These are phyloP conservation scores for Mycena haematopus DNA, from an alignment of 768 basidiomycete species.

Conservation along the genomic window DNA sequence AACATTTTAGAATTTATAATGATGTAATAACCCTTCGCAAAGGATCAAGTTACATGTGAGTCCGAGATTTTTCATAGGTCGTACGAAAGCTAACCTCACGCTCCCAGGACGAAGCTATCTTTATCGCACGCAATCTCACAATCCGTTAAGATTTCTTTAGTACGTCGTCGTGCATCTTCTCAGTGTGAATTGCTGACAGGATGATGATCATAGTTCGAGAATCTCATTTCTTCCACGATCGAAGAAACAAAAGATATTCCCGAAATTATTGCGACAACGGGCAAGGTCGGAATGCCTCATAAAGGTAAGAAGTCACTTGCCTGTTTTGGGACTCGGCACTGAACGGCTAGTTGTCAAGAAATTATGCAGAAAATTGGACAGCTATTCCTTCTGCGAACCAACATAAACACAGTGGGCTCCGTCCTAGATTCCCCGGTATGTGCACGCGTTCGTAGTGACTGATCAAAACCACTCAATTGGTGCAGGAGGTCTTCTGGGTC, in stretches of 20 bases:
- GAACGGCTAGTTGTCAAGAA: slow-evolving; percentile 50
- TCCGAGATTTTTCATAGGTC: slow-evolving; percentile 17
- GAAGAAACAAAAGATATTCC: slow-evolving; percentile 97
- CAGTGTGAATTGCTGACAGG: background rate
- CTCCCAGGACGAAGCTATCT: slow-evolving; percentile 90
- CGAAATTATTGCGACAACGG: slow-evolving; percentile 90
- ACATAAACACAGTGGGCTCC: slow-evolving; percentile 94
- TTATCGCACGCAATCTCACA: slow-evolving; percentile 94
- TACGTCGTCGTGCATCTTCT: slow-evolving; percentile 38
- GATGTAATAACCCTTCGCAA: slow-evolving; percentile 95
- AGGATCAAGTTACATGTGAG: slow-evolving; percentile 95
- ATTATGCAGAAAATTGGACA: slow-evolving; percentile 99
- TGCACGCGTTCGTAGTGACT: slow-evolving; percentile 25
- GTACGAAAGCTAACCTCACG: background rate
- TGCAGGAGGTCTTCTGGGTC: slow-evolving; percentile 94
- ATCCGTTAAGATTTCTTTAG: slow-evolving; percentile 96
- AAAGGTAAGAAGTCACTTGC: slow-evolving; percentile 59
- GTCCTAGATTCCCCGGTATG: slow-evolving; percentile 94
- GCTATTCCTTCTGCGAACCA: slow-evolving; percentile 90
- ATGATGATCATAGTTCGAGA: slow-evolving; percentile 77
- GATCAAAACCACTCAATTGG: slow-evolving; percentile 6
- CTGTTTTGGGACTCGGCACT: slow-evolving; percentile 20
- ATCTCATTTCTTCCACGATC: slow-evolving; percentile 89
- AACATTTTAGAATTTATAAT: slow-evolving; percentile 80
- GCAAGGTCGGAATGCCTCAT: slow-evolving; percentile 90